Evolutionary conservation across 192 early-diverging fungal genomes (phyloP).

Genomic region (Funneliformis mosseae): DNA sequence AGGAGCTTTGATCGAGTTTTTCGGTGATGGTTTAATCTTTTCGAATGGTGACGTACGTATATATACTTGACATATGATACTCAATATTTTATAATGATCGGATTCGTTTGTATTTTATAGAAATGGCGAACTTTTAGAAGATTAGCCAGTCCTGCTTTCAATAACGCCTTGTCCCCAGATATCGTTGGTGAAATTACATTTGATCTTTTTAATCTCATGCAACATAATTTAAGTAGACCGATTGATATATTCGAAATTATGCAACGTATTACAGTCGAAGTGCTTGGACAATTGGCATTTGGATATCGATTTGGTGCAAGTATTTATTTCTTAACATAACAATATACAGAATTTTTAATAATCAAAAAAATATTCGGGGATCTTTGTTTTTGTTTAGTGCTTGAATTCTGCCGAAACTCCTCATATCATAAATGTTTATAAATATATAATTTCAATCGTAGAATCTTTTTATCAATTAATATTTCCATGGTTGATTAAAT

Average conservation of each 20-base stretch:
- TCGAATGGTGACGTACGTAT: neutral
- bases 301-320: neutral
- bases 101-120: neutral
- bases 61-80: neutral
- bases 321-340: neutral
- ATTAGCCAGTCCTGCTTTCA: neutral
- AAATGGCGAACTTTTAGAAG: neutral
- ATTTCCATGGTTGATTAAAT: neutral
- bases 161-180: neutral
- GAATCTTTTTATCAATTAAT: neutral
- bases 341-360: neutral
- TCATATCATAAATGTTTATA: neutral
- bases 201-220: neutral
- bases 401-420: neutral
- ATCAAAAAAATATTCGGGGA: neutral
- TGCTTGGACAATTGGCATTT: neutral
- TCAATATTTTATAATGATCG: neutral
- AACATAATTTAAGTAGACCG: neutral
- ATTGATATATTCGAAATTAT: neutral
- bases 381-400: neutral
- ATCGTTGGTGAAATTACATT: neutral
- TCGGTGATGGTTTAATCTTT: neutral
- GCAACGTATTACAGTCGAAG: neutral
- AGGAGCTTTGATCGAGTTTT: neutral
- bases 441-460: neutral